Evolutionary conservation across 2,329 filamentous ascomycete genomes (phyloP), one percentile per base, ranked within the genome.

Genomic region (Arthrobotrys musiformis): DNA sequence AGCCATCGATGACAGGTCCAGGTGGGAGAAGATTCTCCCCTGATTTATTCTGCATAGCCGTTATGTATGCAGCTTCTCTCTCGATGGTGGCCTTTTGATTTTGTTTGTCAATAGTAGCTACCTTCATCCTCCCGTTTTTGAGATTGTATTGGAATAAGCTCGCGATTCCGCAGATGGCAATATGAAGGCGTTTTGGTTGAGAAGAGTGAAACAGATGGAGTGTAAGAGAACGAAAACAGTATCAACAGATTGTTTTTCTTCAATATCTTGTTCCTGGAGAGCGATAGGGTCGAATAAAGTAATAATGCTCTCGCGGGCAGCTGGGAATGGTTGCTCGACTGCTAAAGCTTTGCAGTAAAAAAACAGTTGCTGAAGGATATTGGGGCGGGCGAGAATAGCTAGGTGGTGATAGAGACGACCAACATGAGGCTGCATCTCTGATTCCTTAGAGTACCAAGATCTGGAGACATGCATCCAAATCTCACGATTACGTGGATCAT

Each of bases 331-430:
- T 1, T 89, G 86, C 0, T 88, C 85, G 0, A 92, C 91, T 28
- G 89, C 92, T 0, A 94, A 85, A 0, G 90, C 89, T 77, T 92
- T 92, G 0, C 86, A 84, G 79, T 93, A 94, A 75, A 89, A 92
- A 80, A 89, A 93, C 0, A 94, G 83, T 81, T 94, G 92, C 68
- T 91, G 89, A 0, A 93, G 83, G 0, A 88, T 87, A 74, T 92
- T 90, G 0, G 91, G 91, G 0, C 91, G 84, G 0, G 92, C 90
- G 0, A 94, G 83, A 26, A 94, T 94, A 0, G 93, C 94, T 0
- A 97, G 85, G 81, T 97, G 93, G 79, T 98, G 93, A 74, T 97
- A 95, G 0, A 98, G 86, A 0, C 94, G 86, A 0, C 94, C 94
- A 0, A 91, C 90, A 0, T 87, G 88, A 0, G 94, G 93, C 0